Percentiles rank a stretch among this genome's conserved stretches.
Conservation (phyloP, 1,139 yeast genomes). For the Hyphopichia burtonii region DNA sequence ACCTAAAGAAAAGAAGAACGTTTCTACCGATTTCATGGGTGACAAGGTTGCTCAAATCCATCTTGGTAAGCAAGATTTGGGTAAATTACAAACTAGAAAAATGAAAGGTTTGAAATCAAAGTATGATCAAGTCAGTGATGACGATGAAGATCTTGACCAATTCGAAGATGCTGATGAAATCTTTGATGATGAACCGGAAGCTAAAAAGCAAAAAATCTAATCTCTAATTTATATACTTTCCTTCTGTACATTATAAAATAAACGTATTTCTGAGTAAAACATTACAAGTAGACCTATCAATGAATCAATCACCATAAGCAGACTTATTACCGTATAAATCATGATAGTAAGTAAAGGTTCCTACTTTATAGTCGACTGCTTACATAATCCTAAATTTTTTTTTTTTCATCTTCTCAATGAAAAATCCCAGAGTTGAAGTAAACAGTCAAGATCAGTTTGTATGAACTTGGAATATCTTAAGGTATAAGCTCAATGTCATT, state of each 20-base stretch:
- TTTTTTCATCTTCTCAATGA: slow-evolving; percentile 1
- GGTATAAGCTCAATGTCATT: slow-evolving; percentile 7
- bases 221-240: not conserved
- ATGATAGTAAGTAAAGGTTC: not conserved
- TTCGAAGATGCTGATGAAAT: slow-evolving; percentile 39
- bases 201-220: slow-evolving; percentile 35
- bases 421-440: too few relatives aligned
- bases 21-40: slow-evolving; percentile 85
- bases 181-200: slow-evolving; percentile 27
- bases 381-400: not conserved
- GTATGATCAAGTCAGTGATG: slow-evolving; percentile 69
- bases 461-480: not conserved
- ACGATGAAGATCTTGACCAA: slow-evolving; percentile 45
- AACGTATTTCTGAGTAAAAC: too few relatives aligned
- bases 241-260: not conserved
- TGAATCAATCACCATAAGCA: too few relatives aligned
- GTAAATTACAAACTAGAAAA: slow-evolving; percentile 90
- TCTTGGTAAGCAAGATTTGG: slow-evolving; percentile 91
- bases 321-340: too few relatives aligned
- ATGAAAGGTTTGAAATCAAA: slow-evolving; percentile 95
- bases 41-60: slow-evolving; percentile 96
- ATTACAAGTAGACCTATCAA: too few relatives aligned
- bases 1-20: slow-evolving; percentile 84
- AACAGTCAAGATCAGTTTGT: too few relatives aligned
- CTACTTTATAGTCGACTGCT: not conserved